Percentiles rank a stretch among this genome's conserved stretches.
These are phyloP conservation scores for Moesziomyces aphidis DNA, from an alignment of 1,284 basidiomycete genomes.

Conservation along the genomic window DNA sequence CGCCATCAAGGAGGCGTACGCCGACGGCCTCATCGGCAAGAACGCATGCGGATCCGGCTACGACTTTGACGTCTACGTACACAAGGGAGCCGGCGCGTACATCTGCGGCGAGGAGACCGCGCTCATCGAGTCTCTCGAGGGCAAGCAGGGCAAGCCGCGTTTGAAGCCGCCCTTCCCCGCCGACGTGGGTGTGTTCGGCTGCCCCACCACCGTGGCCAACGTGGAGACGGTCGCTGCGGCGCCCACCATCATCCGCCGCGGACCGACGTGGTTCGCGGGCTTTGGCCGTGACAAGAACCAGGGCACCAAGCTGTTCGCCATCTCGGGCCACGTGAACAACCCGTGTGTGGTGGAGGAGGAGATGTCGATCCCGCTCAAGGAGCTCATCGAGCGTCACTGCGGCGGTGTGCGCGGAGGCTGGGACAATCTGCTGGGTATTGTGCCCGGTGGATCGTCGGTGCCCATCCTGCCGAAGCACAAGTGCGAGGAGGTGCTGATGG, in stretches of 20 bases:
- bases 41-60: conserved; percentile 93
- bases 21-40: conserved; percentile 89
- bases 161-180: conserved; percentile 99
- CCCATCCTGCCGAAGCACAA: conserved; percentile 84
- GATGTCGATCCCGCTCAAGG: conserved; percentile 95
- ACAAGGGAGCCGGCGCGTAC: conserved; percentile 96
- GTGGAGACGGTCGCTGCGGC: conserved; percentile 98
- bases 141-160: conserved; percentile 97
- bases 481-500: conserved; percentile 75
- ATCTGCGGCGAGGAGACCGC: conserved; percentile 99
- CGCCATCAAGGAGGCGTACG: conserved; percentile 95
- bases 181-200: conserved; percentile 95
- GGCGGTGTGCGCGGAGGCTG: conserved; percentile 94
- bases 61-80: conserved; percentile 94
- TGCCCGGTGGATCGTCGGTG: conserved; percentile 94
- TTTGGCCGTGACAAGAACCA: conserved; percentile 94
- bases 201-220: conserved; percentile 96
- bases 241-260: conserved; percentile 93
- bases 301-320: conserved; percentile 94
- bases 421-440: conserved; percentile 94
- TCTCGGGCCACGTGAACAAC: conserved; percentile 97
- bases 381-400: conserved; percentile 95
- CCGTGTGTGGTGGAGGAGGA: conserved; percentile 98
- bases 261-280: conserved; percentile 88
- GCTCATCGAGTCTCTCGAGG: conserved; percentile 93